These are phyloP conservation scores for Syncephalastrum monosporum DNA, from an alignment of 371 early-diverging fungal genomes.

Conservation along the genomic window DNA sequence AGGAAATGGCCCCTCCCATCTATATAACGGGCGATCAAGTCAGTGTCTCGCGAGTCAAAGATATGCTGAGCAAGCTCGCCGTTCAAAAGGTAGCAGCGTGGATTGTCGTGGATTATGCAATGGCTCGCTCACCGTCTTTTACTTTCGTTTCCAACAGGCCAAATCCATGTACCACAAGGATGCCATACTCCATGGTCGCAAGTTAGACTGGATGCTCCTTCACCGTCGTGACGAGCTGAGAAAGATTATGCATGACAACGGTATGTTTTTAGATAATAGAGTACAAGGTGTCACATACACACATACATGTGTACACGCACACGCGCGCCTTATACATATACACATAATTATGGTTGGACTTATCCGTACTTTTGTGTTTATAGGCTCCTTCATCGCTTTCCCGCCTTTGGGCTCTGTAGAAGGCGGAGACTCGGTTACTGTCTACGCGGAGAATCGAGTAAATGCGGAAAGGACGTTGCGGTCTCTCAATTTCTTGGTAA, in stretches of 20 bases:
- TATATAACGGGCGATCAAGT: constrained; percentile 43
- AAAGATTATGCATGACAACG: constrained; percentile 79
- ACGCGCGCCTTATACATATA: neutral
- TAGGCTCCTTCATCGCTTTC: constrained; percentile 57
- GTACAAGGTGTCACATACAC: too few relatives aligned
- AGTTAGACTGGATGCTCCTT: constrained; percentile 77
- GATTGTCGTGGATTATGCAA: neutral
- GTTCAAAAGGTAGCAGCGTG: constrained; percentile 39
- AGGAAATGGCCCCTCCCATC: constrained; percentile 25
- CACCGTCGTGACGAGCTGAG: constrained; percentile 60
- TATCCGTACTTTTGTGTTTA: neutral
- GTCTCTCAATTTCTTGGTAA: constrained; percentile 71
- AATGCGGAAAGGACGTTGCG: constrained; percentile 73
- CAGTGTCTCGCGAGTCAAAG: constrained; percentile 42
- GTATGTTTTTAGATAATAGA: constrained; percentile 15
- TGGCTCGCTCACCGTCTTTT: neutral
- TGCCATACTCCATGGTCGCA: constrained; percentile 48
- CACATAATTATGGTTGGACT: neutral
- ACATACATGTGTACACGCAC: too few relatives aligned
- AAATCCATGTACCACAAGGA: constrained; percentile 53
- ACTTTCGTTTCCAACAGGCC: constrained; percentile 20
- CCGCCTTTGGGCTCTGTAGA: constrained; percentile 59
- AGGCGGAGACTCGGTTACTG: constrained; percentile 46
- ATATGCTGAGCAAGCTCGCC: constrained; percentile 45
- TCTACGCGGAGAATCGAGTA: constrained; percentile 70